Evolutionary conservation across 768 basidiomycete genomes (phyloP).

Genomic region (Suillus sp.): DNA sequence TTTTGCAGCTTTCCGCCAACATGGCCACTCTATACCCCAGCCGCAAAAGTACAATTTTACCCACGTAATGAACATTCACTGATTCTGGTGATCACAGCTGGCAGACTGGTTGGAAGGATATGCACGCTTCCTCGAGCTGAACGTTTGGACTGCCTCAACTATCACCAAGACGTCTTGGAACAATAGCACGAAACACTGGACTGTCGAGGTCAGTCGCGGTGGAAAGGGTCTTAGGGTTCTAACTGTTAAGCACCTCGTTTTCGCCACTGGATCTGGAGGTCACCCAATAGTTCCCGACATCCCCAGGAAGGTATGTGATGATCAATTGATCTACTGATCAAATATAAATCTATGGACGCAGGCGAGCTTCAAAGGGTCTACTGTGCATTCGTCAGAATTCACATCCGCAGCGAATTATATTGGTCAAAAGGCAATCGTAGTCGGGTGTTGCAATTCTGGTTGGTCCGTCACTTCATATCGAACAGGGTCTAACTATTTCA

Average conservation of each 20-base stretch:
- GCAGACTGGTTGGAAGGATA: constrained; percentile 70
- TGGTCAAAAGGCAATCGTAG: constrained; percentile 68
- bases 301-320: constrained; percentile 16
- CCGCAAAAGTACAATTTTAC: constrained; percentile 42
- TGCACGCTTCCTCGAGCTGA: constrained; percentile 57
- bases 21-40: constrained; percentile 57
- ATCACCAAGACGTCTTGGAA: constrained; percentile 43
- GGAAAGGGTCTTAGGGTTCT: constrained; percentile 38
- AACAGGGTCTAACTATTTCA: constrained; percentile 1
- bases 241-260: constrained; percentile 52
- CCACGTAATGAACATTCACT: neutral
- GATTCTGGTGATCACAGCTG: constrained; percentile 39
- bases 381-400: constrained; percentile 55
- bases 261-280: constrained; percentile 56
- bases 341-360: constrained; percentile 17
- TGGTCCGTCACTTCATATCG: constrained; percentile 7
- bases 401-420: constrained; percentile 47
- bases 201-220: constrained; percentile 41
- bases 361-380: constrained; percentile 55
- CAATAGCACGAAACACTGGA: constrained; percentile 44
- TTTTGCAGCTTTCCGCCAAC: constrained; percentile 51
- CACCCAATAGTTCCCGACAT: constrained; percentile 46
- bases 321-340: neutral
- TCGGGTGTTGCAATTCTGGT: constrained; percentile 70
- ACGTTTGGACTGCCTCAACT: constrained; percentile 59